Evolutionary conservation across 345 rosid species (phyloP), one percentile per base, ranked within the genome.

Genomic region (Hypericum androsaemum): DNA sequence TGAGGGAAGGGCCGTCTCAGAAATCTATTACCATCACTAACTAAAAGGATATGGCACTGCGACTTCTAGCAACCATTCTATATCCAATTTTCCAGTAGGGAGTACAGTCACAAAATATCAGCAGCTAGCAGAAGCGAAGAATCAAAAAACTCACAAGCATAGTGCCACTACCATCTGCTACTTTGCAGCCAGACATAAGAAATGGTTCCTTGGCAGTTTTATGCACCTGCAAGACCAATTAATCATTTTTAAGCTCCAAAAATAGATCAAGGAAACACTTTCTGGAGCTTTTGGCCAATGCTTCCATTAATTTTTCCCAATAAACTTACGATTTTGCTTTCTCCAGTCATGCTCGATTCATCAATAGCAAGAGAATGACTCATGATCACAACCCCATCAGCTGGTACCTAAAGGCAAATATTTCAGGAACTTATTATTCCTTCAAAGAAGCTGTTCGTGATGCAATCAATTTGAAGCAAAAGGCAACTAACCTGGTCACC

Each of bases 281-380:
- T 22, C 32, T 22, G 32, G 32, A 22, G 32, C 32, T 22, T 22
- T 1, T 1, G 32, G 32, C 2, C 2, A 22, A 22, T 22, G 32
- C 32, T 22, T 22, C 32, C 32, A 22, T 22, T 22, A 22, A 22
- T 22, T 22, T 22, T 4, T 22, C 32, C 32, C 14, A 8, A 51
- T 13, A 35, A 5, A 17, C 54, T 51, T n/a, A 51, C 54, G 37
- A 51, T 51, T 41, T 51, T 51, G 54, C 54, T 51, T 37, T 51
- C 54, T 51, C 54, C 54, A 35, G 54, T 51, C 54, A 51, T 51
- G 41, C 54, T 51, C 8, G 54, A 51, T 51, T 51, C 54, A 51
- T 51, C 54, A 35, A 51, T 51, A n/a, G 54, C 40, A 51, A 51
- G 54, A 36, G 54, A 51, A 35, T 51, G 54, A n/a, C 54, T 41